Evolutionary conservation across 2,329 filamentous ascomycete species (phyloP).

Genomic region (Huntiella abstrusa): DNA sequence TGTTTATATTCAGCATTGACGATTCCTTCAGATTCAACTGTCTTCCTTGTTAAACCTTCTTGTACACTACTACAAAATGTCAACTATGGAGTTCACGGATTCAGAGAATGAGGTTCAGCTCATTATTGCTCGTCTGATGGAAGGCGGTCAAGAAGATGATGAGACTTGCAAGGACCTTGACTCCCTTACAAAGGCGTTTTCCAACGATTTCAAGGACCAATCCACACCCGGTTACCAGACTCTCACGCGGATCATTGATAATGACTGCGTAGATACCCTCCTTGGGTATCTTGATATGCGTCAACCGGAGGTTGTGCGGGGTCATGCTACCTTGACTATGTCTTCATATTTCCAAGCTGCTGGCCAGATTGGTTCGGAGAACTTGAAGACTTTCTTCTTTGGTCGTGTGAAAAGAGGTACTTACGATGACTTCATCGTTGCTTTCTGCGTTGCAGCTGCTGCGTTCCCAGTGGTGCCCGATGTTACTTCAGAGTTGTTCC

Average conservation of each 20-base stretch:
- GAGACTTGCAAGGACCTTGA: conserved; percentile 44
- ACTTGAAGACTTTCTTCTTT: conserved; percentile 58
- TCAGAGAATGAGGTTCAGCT: conserved; percentile 49
- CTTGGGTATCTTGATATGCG: conserved; percentile 75
- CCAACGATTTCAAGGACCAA: conserved; percentile 31
- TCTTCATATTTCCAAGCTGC: conserved; percentile 70
- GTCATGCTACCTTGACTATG: conserved; percentile 63
- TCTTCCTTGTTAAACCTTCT: background rate
- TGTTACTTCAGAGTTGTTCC: conserved; percentile 58
- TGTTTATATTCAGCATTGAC: too few species aligned
- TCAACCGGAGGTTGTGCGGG: conserved; percentile 51
- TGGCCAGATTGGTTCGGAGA: conserved; percentile 47
- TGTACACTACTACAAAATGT: background rate
- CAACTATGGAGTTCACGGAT: conserved; percentile 4
- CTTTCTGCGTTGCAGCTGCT: conserved; percentile 78
- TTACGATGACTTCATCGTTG: conserved; percentile 74
- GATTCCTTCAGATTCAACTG: background rate
- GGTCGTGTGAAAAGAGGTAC: conserved; percentile 52
- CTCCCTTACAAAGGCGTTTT: conserved; percentile 39
- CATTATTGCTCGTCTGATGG: conserved; percentile 75
- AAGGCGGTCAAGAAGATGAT: conserved; percentile 68
- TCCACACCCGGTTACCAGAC: conserved; percentile 25
- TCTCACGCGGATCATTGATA: conserved; percentile 46
- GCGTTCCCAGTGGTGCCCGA: conserved; percentile 74
- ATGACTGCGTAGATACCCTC: conserved; percentile 65